phyloP scores from a whole-genome alignment of 192 early-diverging fungal species.

The Phycomyces blakesleeanus region DNA sequence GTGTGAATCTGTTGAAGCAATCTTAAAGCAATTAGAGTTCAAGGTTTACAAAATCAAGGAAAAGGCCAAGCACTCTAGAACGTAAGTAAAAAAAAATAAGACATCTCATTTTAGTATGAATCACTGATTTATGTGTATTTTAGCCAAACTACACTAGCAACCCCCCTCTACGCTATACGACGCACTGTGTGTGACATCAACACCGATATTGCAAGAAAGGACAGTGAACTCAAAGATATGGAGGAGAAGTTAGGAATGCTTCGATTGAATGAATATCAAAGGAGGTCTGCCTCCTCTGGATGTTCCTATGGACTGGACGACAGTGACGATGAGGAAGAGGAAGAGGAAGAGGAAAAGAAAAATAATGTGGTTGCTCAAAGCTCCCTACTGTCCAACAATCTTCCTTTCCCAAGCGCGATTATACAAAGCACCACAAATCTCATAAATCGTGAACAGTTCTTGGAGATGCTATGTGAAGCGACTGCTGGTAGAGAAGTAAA shows the following conservation, averaged over 20 bases:
- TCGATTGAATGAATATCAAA: not conserved
- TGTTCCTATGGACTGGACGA: not conserved
- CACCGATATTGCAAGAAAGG: conserved; percentile 3
- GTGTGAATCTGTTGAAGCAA: not conserved
- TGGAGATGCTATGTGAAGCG: conserved; percentile 5
- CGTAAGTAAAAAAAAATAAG: conserved; percentile 5
- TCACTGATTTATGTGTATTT: not conserved
- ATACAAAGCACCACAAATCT: conserved; percentile 1
- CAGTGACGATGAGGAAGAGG: conserved; percentile 4
- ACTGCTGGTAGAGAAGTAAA: not conserved
- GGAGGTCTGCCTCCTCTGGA: not conserved
- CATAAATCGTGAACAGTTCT: conserved; percentile 4
- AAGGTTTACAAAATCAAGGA: conserved; percentile 9
- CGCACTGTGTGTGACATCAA: conserved; percentile 12
- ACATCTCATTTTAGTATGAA: not conserved
- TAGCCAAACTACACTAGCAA: not conserved
- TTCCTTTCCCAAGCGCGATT: not conserved
- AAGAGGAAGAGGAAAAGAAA: not conserved
- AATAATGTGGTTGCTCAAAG: not conserved
- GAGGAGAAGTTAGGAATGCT: conserved; percentile 1
- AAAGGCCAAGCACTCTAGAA: not conserved
- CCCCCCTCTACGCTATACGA: conserved; percentile 10
- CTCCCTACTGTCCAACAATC: not conserved
- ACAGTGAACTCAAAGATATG: conserved; percentile 2
- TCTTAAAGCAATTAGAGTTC: conserved; percentile 3